phyloP scores from a whole-genome alignment of 2,329 filamentous ascomycete genomes.

The Corinectria fuckeliana region DNA sequence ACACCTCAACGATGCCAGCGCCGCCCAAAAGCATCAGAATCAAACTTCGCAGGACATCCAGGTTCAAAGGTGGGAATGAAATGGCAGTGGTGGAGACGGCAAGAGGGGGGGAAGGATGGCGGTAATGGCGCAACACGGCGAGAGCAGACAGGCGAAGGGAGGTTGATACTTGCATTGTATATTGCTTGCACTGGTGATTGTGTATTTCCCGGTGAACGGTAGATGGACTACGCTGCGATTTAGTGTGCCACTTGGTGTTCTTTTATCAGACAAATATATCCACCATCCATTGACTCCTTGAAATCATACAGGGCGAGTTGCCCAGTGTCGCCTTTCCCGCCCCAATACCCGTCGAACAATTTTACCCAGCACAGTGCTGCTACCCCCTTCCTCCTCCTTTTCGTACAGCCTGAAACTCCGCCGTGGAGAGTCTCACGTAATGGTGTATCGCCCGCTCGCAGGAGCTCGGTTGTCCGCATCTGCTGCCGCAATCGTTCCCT shows the following conservation, averaged over 20 bases:
- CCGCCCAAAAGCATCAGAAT: slow-evolving; percentile 59
- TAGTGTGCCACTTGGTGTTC: background rate
- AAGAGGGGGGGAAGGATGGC: background rate
- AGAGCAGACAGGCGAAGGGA: no score
- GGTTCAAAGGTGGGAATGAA: slow-evolving; percentile 45
- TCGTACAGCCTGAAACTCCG: background rate
- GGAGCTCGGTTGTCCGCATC: slow-evolving; percentile 85
- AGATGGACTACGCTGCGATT: background rate
- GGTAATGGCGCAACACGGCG: background rate
- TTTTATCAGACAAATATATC: slow-evolving; percentile 12
- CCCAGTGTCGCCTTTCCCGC: slow-evolving; percentile 3
- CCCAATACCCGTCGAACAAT: slow-evolving; percentile 20
- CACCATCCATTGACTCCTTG: slow-evolving; percentile 4
- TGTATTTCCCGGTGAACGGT: background rate
- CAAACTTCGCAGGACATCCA: slow-evolving; percentile 26
- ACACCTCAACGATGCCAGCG: slow-evolving; percentile 71
- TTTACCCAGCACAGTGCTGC: background rate
- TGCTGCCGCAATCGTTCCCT: slow-evolving; percentile 87
- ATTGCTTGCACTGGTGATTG: background rate
- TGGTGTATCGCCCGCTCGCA: slow-evolving; percentile 82
- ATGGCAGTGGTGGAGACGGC: background rate
- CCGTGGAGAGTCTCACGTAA: slow-evolving; percentile 63
- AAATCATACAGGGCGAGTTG: slow-evolving; percentile 6
- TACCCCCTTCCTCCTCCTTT: background rate
- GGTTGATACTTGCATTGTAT: background rate